Evolutionary conservation across 2,329 filamentous ascomycete genomes (phyloP).

Genomic region (Didymella pomorum): DNA sequence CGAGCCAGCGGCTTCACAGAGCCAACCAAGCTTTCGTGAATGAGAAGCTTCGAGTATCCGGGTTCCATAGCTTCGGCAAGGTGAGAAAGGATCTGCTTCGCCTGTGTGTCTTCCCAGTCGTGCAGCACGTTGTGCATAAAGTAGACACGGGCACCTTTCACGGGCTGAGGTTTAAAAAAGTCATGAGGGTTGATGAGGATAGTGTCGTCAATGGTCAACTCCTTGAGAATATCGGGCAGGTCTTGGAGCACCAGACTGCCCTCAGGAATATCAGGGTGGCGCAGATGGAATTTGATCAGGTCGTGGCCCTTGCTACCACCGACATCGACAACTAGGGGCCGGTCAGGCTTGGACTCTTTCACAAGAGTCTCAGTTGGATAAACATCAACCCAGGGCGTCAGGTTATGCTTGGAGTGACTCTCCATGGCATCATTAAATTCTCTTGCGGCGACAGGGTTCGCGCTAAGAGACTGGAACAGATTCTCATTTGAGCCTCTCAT

Average conservation of each 20-base stretch:
- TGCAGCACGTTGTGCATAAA: slow-evolving; percentile 54
- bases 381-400: slow-evolving; percentile 25
- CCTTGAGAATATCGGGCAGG: slow-evolving; percentile 20
- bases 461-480: slow-evolving; percentile 20
- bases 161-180: slow-evolving; percentile 42
- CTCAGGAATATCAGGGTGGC: slow-evolving; percentile 30
- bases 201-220: slow-evolving; percentile 28
- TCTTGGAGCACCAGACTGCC: slow-evolving; percentile 56
- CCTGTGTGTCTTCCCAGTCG: slow-evolving; percentile 51
- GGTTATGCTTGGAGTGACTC: slow-evolving; percentile 21
- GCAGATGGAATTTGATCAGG: slow-evolving; percentile 36
- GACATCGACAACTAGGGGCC: slow-evolving; percentile 53
- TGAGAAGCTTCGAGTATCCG: slow-evolving; percentile 51
- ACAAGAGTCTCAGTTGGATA: slow-evolving; percentile 24
- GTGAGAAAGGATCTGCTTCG: slow-evolving; percentile 49
- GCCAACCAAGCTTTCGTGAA: slow-evolving; percentile 53
- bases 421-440: slow-evolving; percentile 23
- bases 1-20: slow-evolving; percentile 46
- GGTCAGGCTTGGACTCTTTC: slow-evolving; percentile 13
- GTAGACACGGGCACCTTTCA: slow-evolving; percentile 50
- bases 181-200: slow-evolving; percentile 29
- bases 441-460: slow-evolving; percentile 18
- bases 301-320: slow-evolving; percentile 55
- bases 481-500: slow-evolving; percentile 22
- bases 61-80: slow-evolving; percentile 47